phyloP scores from a whole-genome alignment of 2,329 filamentous ascomycete genomes.

The Corynespora cassiicola region DNA sequence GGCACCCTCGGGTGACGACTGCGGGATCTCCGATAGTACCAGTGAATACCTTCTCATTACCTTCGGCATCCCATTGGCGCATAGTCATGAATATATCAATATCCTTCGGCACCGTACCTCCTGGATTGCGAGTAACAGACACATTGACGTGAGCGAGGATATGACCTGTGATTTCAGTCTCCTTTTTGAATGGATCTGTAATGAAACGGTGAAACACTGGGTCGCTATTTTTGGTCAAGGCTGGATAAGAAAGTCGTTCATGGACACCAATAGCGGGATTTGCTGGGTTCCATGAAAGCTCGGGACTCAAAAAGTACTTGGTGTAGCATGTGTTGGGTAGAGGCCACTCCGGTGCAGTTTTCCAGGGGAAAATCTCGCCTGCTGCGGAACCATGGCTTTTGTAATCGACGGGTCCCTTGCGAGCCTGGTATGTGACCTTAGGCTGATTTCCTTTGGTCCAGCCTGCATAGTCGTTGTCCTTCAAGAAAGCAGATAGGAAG shows the following conservation, averaged over 20 bases:
- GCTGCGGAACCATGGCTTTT: conserved; percentile 65
- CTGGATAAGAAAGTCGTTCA: conserved; percentile 48
- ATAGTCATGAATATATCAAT: conserved; percentile 67
- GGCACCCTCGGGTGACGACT: conserved; percentile 65
- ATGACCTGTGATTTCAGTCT: conserved; percentile 72
- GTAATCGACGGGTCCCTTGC: conserved; percentile 68
- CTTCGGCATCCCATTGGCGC: conserved; percentile 56
- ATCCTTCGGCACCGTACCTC: conserved; percentile 51
- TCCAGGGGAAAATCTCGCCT: conserved; percentile 59
- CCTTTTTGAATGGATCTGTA: conserved; percentile 59
- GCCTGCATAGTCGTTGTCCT: conserved; percentile 64
- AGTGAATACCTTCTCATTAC: conserved; percentile 65
- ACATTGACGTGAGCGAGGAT: conserved; percentile 66
- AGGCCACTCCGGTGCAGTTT: conserved; percentile 67
- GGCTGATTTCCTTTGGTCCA: conserved; percentile 59
- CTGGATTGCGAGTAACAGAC: conserved; percentile 50
- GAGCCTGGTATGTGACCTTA: conserved; percentile 36
- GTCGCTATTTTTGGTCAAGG: conserved; percentile 60
- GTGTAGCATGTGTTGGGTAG: conserved; percentile 67
- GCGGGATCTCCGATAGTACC: conserved; percentile 66
- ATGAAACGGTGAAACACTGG: conserved; percentile 63
- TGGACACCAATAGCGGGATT: conserved; percentile 35
- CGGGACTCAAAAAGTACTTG: conserved; percentile 59
- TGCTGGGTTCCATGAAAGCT: conserved; percentile 32
- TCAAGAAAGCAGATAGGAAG: conserved; percentile 66